Evolutionary conservation across 2,329 filamentous ascomycete genomes (phyloP), one percentile per base, ranked within the genome.

Genomic region (Ophiostoma montium): DNA sequence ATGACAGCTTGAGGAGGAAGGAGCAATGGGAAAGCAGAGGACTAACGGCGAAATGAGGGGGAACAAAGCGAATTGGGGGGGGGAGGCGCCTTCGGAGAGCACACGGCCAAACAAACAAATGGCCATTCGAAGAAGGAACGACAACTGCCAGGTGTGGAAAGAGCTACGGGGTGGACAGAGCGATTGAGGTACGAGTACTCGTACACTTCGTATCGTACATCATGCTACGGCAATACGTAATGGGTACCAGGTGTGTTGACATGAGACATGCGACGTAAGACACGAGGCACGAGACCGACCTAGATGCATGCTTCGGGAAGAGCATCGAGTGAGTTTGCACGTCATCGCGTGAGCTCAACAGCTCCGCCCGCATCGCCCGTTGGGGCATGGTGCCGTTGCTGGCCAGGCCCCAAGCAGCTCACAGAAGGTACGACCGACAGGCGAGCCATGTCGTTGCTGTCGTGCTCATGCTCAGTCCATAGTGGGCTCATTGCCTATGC

Each of bases 51-150:
- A 35, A 45, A 43, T 46, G 50, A 48, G 50, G 50, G 50, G 50
- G 50, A 42, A 43, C 50, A 46, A 46, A 46, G 50, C 50, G 19
- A 19, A 31, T 45, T 44, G 45, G 46, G 19, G 45, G 46, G 46
- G 16, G 23, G 35, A 38, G 35, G 47, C 27, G 43, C 35, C 41
- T 46, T 32, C 19, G 30, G 23, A 23, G 48, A 43, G 41, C 15
- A 39, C 36, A 16, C n/a, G 36, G 36, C n/a, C 36, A 46, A 19
- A 30, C 15, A 31, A 13, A 33, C 48, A 41, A 39, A 30, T 21
- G 44, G 33, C 33, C 43, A 42, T 38, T 16, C 35, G n/a, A 33
- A 27, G 39, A 33, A 50, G 38, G 49, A 43, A 47, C 38, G 38
- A 47, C 36, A 47, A 32, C n/a, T n/a, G 32, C 35, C 44, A 43